phyloP scores from a whole-genome alignment of 371 early-diverging fungal genomes.

The Saksenaea vasiformis region DNA sequence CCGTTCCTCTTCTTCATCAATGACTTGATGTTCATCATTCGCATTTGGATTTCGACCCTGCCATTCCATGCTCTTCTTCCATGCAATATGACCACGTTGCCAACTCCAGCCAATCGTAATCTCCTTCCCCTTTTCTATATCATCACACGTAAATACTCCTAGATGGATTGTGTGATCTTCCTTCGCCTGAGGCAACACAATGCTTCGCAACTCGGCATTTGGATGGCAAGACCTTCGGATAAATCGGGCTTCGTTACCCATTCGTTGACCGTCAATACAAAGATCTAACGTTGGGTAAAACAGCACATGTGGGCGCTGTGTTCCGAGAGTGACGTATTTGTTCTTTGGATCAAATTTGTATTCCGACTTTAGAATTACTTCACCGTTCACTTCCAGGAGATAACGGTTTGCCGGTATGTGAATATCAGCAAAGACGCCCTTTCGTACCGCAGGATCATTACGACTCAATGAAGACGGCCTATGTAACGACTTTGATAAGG shows the following conservation, averaged over 20 bases:
- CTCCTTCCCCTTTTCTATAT: constrained; percentile 68
- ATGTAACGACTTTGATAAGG: not conserved
- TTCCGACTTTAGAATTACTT: constrained; percentile 61
- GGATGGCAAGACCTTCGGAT: constrained; percentile 72
- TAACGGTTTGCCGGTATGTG: constrained; percentile 55
- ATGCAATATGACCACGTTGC: constrained; percentile 30
- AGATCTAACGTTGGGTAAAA: constrained; percentile 70
- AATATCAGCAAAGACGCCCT: constrained; percentile 69
- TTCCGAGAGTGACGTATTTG: constrained; percentile 60
- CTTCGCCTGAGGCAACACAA: constrained; percentile 49
- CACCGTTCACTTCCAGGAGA: constrained; percentile 78
- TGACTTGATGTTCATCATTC: constrained; percentile 10
- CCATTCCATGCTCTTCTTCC: constrained; percentile 28
- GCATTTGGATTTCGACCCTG: constrained; percentile 7
- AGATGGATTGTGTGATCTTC: constrained; percentile 63
- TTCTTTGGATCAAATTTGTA: constrained; percentile 67
- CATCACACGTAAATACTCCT: constrained; percentile 66
- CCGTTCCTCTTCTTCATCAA: constrained; percentile 34
- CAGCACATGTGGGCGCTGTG: constrained; percentile 69
- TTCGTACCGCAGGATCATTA: constrained; percentile 6
- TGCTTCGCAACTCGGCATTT: constrained; percentile 69
- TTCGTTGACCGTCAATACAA: constrained; percentile 73
- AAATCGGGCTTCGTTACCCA: constrained; percentile 70
- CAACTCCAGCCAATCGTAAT: constrained; percentile 74
- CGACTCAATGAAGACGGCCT: not conserved